phyloP scores from a whole-genome alignment of 1,139 yeast species.

The Saccharomyces hybrid region DNA sequence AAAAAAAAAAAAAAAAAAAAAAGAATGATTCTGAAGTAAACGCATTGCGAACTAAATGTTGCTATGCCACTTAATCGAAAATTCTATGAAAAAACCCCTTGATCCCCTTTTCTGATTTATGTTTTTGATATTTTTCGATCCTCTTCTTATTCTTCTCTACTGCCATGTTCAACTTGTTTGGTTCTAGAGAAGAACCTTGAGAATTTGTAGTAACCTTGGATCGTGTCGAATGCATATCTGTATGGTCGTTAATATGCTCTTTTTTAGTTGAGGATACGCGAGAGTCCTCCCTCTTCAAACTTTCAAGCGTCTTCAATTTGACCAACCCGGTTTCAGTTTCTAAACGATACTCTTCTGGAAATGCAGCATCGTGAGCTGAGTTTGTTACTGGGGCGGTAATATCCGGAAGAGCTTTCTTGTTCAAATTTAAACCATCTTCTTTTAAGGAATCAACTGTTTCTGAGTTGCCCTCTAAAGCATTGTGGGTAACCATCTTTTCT shows the following conservation, averaged over 20 bases:
- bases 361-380: constrained; percentile 29
- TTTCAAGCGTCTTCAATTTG: constrained; percentile 23
- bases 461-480: constrained; percentile 17
- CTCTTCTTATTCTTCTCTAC: constrained; percentile 29
- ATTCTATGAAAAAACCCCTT: constrained; percentile 24
- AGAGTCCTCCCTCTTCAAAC: constrained; percentile 6
- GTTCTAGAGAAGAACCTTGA: constrained; percentile 2
- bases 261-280: not conserved
- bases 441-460: constrained; percentile 25
- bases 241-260: not conserved
- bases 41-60: not conserved
- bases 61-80: constrained; percentile 11
- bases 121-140: constrained; percentile 23
- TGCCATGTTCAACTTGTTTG: constrained; percentile 23
- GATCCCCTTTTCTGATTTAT: constrained; percentile 19
- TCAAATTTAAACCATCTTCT: constrained; percentile 17
- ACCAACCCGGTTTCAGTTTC: constrained; percentile 77
- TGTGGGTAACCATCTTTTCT: constrained; percentile 20
- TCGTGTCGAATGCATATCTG: constrained; percentile 2
- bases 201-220: not conserved
- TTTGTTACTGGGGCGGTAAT: constrained; percentile 21
- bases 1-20: not conserved
- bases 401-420: constrained; percentile 20
- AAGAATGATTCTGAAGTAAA: not conserved
- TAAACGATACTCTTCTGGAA: constrained; percentile 74